Percentiles rank a stretch among this genome's conserved stretches.
phyloP scores from a whole-genome alignment of 2,329 filamentous ascomycete species.

The Dendryphion nanum region DNA sequence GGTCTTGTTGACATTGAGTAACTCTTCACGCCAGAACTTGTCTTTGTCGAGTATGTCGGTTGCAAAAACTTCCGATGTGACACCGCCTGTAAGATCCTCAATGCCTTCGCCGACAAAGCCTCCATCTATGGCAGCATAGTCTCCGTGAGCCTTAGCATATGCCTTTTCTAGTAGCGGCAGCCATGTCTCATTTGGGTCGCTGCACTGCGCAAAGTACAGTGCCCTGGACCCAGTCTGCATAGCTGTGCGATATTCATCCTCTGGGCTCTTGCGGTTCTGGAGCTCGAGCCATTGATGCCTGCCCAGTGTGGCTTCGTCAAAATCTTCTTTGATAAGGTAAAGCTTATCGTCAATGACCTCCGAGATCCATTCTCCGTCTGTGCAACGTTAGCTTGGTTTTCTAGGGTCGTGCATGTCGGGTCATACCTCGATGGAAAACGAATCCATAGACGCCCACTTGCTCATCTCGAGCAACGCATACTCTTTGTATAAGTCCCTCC shows the following conservation, averaged over 20 bases:
- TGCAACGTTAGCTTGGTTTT: slow-evolving; percentile 18
- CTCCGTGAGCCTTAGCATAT: slow-evolving; percentile 80
- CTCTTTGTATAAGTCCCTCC: slow-evolving; percentile 65
- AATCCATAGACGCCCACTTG: slow-evolving; percentile 81
- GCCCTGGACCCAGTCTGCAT: slow-evolving; percentile 76
- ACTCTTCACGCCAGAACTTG: slow-evolving; percentile 78
- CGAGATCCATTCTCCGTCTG: slow-evolving; percentile 86
- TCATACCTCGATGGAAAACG: slow-evolving; percentile 68
- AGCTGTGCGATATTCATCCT: slow-evolving; percentile 65
- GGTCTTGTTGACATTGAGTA: slow-evolving; percentile 76
- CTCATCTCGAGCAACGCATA: slow-evolving; percentile 72
- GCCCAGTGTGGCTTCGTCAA: slow-evolving; percentile 72
- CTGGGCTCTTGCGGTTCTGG: slow-evolving; percentile 66
- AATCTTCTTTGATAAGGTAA: slow-evolving; percentile 77
- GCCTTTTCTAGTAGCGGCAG: slow-evolving; percentile 78
- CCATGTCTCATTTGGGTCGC: slow-evolving; percentile 79
- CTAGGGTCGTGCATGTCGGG: slow-evolving; percentile 2
- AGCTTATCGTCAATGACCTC: slow-evolving; percentile 91
- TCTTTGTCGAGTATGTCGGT: slow-evolving; percentile 76
- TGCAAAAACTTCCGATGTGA: slow-evolving; percentile 67
- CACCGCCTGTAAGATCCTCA: slow-evolving; percentile 64
- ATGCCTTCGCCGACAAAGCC: slow-evolving; percentile 67
- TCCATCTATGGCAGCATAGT: slow-evolving; percentile 72
- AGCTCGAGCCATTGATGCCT: slow-evolving; percentile 73
- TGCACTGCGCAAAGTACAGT: slow-evolving; percentile 75